These are phyloP conservation scores for Dentipellis fragilis DNA, from an alignment of 768 basidiomycete genomes.

Conservation along the genomic window DNA sequence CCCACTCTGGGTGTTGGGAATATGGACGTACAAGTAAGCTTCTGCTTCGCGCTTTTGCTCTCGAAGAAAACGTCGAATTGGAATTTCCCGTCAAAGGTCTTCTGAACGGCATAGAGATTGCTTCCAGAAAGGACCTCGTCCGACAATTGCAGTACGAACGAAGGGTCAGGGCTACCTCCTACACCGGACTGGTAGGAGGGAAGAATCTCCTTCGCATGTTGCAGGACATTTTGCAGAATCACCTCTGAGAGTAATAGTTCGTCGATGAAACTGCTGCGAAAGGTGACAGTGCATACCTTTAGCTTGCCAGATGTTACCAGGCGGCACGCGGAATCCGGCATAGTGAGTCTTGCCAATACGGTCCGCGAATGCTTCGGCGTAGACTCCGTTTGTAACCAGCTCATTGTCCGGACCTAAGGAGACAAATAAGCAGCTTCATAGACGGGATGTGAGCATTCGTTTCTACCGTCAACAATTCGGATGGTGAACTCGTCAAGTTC, in stretches of 20 bases:
- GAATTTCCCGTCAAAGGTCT: conserved; percentile 74
- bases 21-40: conserved; percentile 45
- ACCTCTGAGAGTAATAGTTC: conserved; percentile 32
- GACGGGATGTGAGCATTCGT: neutral
- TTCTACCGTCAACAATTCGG: conserved; percentile 65
- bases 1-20: neutral
- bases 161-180: conserved; percentile 60
- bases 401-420: conserved; percentile 46
- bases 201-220: conserved; percentile 44
- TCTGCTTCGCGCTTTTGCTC: conserved; percentile 55
- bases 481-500: conserved; percentile 80
- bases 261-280: neutral
- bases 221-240: conserved; percentile 50
- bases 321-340: conserved; percentile 47
- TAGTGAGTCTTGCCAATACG: conserved; percentile 65
- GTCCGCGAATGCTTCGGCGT: conserved; percentile 46
- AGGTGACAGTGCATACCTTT: conserved; percentile 42
- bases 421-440: neutral
- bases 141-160: conserved; percentile 66
- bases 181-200: conserved; percentile 42
- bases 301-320: conserved; percentile 74
- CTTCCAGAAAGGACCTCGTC: conserved; percentile 63
- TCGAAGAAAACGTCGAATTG: conserved; percentile 88
- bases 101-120: conserved; percentile 84
- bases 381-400: conserved; percentile 42